A percentile compares a stretch with the other conserved stretches of the same genome.
These are phyloP conservation scores for Phytophthora rubi DNA, from an alignment of 352 stramenopile species.

Conservation along the genomic window DNA sequence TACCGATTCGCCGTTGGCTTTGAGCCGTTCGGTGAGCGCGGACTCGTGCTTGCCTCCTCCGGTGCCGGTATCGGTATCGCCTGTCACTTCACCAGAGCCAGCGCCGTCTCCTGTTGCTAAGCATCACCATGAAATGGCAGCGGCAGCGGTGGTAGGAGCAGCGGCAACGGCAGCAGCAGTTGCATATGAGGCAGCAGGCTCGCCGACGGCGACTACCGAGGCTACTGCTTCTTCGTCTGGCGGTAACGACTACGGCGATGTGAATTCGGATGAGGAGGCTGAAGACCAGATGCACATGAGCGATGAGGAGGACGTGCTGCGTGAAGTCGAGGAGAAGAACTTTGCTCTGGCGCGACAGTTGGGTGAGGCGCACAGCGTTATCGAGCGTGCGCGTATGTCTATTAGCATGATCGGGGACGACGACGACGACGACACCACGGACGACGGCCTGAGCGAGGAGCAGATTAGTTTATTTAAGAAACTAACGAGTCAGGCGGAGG, in stretches of 20 bases:
- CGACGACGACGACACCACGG: constrained; percentile 59
- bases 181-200: constrained; percentile 32
- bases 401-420: constrained; percentile 87
- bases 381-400: constrained; percentile 85
- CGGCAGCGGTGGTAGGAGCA: constrained; percentile 17
- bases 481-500: constrained; percentile 85
- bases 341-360: constrained; percentile 85
- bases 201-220: constrained; percentile 40
- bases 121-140: constrained; percentile 20
- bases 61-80: constrained; percentile 27
- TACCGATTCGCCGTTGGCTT: constrained; percentile 29
- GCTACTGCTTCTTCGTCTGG: constrained; percentile 42
- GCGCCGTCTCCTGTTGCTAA: constrained; percentile 31
- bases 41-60: constrained; percentile 34
- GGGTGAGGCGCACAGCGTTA: constrained; percentile 83
- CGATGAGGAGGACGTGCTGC: constrained; percentile 76
- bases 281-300: constrained; percentile 80
- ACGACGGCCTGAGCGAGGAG: constrained; percentile 75
- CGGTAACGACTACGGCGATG: constrained; percentile 80
- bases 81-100: constrained; percentile 25
- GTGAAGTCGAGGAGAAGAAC: constrained; percentile 86
- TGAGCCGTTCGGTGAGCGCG: constrained; percentile 53
- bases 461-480: constrained; percentile 94
- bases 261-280: constrained; percentile 82
- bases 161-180: constrained; percentile 5